Conservation (phyloP, 2,329 filamentous ascomycete genomes). For the Stachybotrys elegans region DNA sequence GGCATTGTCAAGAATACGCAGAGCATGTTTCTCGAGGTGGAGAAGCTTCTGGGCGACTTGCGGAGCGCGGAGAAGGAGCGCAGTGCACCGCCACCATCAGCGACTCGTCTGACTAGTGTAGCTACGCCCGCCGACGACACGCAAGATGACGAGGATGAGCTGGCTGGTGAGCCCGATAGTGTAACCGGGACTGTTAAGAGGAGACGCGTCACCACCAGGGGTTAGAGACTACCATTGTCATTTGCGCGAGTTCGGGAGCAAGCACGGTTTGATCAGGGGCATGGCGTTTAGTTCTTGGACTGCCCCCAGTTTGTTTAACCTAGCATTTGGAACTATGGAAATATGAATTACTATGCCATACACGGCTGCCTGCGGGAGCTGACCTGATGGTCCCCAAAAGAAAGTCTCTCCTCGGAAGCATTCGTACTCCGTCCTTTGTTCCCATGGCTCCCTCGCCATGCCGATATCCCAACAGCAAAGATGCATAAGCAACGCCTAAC, state of each 20-base stretch:
- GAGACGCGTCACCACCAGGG: constrained; percentile 28
- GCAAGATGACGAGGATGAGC: constrained; percentile 45
- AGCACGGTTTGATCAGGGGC: too few species aligned
- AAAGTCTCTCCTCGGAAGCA: too few species aligned
- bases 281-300: too few species aligned
- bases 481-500: too few species aligned
- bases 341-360: too few species aligned
- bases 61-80: constrained; percentile 64
- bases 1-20: constrained; percentile 82
- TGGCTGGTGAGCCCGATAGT: constrained; percentile 34
- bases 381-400: too few species aligned
- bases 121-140: constrained; percentile 39
- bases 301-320: too few species aligned
- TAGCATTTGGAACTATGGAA: too few species aligned
- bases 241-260: too few species aligned
- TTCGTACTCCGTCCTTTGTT: too few species aligned
- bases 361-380: too few species aligned
- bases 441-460: too few species aligned
- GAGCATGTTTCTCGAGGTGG: constrained; percentile 85
- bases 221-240: constrained; percentile 14
- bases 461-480: neutral
- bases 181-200: constrained; percentile 27
- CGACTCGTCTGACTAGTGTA: constrained; percentile 29
- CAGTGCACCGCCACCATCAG: constrained; percentile 27
- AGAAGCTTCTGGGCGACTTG: constrained; percentile 71